Percentiles rank a stretch among this genome's conserved stretches.
Conservation (phyloP, 1,284 basidiomycete genomes). For the Moniliophthora roreri region DNA sequence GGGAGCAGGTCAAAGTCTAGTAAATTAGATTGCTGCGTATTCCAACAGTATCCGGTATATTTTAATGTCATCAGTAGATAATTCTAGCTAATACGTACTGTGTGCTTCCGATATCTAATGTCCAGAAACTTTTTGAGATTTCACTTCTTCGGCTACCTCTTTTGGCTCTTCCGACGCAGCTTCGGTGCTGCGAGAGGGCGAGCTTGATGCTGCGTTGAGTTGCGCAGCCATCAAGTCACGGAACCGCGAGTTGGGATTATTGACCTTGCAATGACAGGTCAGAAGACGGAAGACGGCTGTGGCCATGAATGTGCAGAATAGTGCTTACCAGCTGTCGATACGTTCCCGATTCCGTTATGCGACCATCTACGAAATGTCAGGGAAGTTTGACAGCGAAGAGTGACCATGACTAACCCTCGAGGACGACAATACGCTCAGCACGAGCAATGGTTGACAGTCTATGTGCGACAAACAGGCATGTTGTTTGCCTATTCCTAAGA, state of each 20-base stretch:
- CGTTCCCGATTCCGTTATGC: constrained; percentile 81
- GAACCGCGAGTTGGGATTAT: constrained; percentile 71
- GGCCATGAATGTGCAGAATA: background rate
- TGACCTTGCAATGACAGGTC: constrained; percentile 48
- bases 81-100: too few relatives aligned
- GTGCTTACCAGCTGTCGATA: constrained; percentile 73
- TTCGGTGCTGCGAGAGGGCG: background rate
- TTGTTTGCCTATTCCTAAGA: constrained; percentile 72
- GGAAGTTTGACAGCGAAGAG: background rate
- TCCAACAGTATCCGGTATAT: too few relatives aligned
- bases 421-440: constrained; percentile 83
- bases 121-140: background rate
- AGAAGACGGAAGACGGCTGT: constrained; percentile 7
- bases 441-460: constrained; percentile 82
- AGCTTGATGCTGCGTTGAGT: constrained; percentile 53
- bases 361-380: constrained; percentile 52
- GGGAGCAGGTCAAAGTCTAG: too few relatives aligned
- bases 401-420: constrained; percentile 61
- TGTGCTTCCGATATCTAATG: too few relatives aligned
- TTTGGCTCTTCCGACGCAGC: background rate
- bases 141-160: background rate
- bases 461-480: constrained; percentile 89
- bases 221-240: constrained; percentile 82
- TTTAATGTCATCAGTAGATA: too few relatives aligned
- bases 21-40: too few relatives aligned